Evolutionary conservation across 2,329 filamentous ascomycete genomes (phyloP).

Genomic region (Fusarium tuaranense): DNA sequence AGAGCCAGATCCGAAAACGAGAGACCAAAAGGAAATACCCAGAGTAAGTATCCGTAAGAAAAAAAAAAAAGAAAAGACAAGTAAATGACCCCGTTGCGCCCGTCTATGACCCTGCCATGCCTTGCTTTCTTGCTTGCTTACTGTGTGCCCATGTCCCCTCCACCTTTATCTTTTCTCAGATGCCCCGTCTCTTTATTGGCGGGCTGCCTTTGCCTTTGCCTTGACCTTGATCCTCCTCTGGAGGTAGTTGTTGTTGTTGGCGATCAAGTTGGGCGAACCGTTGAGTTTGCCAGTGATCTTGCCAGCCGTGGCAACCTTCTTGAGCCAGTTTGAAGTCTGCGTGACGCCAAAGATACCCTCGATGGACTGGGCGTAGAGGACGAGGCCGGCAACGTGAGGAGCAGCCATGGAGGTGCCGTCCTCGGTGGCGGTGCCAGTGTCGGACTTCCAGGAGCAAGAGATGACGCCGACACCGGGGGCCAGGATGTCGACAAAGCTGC

Average conservation of each 20-base stretch:
- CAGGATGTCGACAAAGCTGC: slow-evolving; percentile 60
- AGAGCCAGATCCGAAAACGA: neutral
- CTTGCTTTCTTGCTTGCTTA: neutral
- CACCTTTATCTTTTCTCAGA: slow-evolving; percentile 1
- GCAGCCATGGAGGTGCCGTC: slow-evolving; percentile 73
- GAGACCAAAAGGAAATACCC: neutral
- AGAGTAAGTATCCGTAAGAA: neutral
- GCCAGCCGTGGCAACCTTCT: slow-evolving; percentile 54
- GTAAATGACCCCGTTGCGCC: neutral
- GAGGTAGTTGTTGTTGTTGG: slow-evolving; percentile 58
- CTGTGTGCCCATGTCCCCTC: neutral
- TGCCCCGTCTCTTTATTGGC: neutral
- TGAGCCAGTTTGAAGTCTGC: slow-evolving; percentile 55
- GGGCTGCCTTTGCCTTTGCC: neutral
- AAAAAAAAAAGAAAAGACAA: neutral
- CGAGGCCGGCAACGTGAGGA: slow-evolving; percentile 71
- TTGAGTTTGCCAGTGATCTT: slow-evolving; percentile 52
- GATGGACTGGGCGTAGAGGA: slow-evolving; percentile 59
- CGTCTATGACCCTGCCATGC: neutral
- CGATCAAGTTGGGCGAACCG: slow-evolving; percentile 59
- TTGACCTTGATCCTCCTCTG: slow-evolving; percentile 22
- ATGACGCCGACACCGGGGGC: slow-evolving; percentile 61
- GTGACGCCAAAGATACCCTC: slow-evolving; percentile 49
- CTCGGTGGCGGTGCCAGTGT: slow-evolving; percentile 57
- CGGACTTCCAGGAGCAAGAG: slow-evolving; percentile 60